phyloP scores from a whole-genome alignment of 1,284 basidiomycete genomes.

The Amylostereum areolatum region DNA sequence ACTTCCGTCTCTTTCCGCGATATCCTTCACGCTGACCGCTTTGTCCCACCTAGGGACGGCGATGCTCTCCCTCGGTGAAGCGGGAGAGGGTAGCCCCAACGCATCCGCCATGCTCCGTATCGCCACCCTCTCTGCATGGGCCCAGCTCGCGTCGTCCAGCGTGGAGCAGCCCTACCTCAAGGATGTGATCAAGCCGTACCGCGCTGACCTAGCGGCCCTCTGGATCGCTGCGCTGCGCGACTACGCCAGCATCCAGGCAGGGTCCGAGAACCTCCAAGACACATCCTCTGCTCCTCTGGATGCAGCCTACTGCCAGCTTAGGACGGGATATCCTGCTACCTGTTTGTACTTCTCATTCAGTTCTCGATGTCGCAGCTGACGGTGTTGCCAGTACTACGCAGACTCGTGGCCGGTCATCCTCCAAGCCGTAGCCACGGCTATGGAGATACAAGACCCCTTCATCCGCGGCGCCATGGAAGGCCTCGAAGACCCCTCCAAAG shows the following conservation, averaged over 20 bases:
- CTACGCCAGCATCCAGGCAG: constrained; percentile 86
- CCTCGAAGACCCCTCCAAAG: constrained; percentile 31
- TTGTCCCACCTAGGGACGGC: constrained; percentile 54
- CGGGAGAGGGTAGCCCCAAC: constrained; percentile 85
- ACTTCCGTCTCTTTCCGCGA: neutral
- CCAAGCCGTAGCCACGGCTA: constrained; percentile 80
- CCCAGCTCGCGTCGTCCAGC: constrained; percentile 83
- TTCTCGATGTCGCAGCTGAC: constrained; percentile 4
- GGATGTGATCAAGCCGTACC: constrained; percentile 81
- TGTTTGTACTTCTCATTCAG: constrained; percentile 39
- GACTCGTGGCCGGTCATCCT: constrained; percentile 82
- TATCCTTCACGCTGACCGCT: constrained; percentile 7
- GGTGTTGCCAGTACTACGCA: constrained; percentile 73
- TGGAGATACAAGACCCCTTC: constrained; percentile 66
- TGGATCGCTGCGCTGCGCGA: constrained; percentile 91
- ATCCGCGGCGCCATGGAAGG: constrained; percentile 83
- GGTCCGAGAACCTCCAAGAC: constrained; percentile 80
- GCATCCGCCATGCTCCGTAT: constrained; percentile 94
- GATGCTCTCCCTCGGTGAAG: constrained; percentile 83
- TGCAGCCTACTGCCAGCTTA: constrained; percentile 78
- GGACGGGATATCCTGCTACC: constrained; percentile 89
- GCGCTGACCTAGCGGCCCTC: constrained; percentile 67
- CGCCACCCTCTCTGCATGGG: constrained; percentile 94
- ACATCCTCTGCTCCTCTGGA: constrained; percentile 68
- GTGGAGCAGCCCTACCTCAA: constrained; percentile 71